Conservation (phyloP, 2,329 filamentous ascomycete genomes). For the Penicillium sp. region DNA sequence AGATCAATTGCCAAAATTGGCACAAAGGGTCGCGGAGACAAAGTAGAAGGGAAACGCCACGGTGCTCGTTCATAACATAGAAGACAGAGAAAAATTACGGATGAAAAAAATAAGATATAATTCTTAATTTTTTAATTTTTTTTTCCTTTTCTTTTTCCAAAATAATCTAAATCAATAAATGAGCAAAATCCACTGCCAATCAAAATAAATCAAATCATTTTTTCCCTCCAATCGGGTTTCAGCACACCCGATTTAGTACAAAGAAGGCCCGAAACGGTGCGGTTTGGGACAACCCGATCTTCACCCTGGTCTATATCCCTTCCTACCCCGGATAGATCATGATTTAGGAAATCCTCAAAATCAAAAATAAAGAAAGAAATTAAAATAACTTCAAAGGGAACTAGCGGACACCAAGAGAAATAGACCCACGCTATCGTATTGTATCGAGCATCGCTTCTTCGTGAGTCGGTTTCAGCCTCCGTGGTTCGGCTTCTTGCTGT, state of each 20-base stretch:
- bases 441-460: slow-evolving; percentile 13
- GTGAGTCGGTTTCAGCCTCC: slow-evolving; percentile 25
- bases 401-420: slow-evolving; percentile 6
- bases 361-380: slow-evolving; percentile 8
- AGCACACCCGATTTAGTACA: no score
- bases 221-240: no score
- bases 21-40: slow-evolving; percentile 21
- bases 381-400: slow-evolving; percentile 6
- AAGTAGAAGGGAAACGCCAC: no score
- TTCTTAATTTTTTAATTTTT: no score
- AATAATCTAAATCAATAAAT: slow-evolving; percentile 4
- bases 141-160: slow-evolving; percentile 5
- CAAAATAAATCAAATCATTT: not conserved
- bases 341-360: slow-evolving; percentile 3
- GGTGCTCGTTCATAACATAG: not conserved
- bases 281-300: not conserved
- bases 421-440: slow-evolving; percentile 13
- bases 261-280: no score
- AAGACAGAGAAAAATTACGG: not conserved
- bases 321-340: not conserved
- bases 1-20: slow-evolving; percentile 17
- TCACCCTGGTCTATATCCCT: no score
- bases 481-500: slow-evolving; percentile 15
- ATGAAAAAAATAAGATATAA: no score
- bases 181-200: no score